A percentile compares a stretch with the other conserved stretches of the same genome.
phyloP scores from a whole-genome alignment of 331 rosid species.

The Acacia pycnantha region DNA sequence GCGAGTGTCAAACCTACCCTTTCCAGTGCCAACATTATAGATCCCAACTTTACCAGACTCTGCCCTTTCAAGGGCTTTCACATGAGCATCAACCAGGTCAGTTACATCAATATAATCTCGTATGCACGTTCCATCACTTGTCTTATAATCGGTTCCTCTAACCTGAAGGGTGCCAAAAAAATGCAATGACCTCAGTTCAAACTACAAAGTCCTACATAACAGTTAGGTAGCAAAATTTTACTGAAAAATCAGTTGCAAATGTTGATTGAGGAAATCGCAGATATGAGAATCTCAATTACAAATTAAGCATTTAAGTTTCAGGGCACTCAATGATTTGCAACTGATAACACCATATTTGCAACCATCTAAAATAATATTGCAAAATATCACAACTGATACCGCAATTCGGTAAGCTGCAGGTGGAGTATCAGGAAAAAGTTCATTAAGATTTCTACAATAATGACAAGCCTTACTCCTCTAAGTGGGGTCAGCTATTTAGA shows the following conservation, averaged over 20 bases:
- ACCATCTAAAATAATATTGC: too few species aligned
- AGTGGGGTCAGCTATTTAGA: too few species aligned
- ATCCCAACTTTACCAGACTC: constrained; percentile 67
- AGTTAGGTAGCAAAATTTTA: neutral
- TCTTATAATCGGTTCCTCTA: constrained; percentile 78
- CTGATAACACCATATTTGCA: too few species aligned
- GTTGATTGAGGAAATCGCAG: neutral
- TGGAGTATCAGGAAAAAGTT: too few species aligned
- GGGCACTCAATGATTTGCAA: too few species aligned
- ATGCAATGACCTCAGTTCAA: constrained; percentile 14
- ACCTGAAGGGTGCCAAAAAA: constrained; percentile 52
- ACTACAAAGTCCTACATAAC: neutral
- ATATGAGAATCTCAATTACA: neutral
- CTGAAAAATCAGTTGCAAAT: neutral
- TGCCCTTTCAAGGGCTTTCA: constrained; percentile 89
- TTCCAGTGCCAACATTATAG: constrained; percentile 93
- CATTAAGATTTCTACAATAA: too few species aligned
- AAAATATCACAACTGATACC: too few species aligned
- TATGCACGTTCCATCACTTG: constrained; percentile 82
- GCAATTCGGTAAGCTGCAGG: too few species aligned
- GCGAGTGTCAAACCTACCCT: constrained; percentile 49
- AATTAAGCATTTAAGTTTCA: neutral
- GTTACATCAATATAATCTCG: constrained; percentile 92
- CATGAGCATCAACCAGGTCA: constrained; percentile 94
- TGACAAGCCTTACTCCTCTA: too few species aligned